A percentile compares a stretch with the other conserved stretches of the same genome.
phyloP scores from a whole-genome alignment of 2,329 filamentous ascomycete species.

The Epichloe aotearoae region DNA sequence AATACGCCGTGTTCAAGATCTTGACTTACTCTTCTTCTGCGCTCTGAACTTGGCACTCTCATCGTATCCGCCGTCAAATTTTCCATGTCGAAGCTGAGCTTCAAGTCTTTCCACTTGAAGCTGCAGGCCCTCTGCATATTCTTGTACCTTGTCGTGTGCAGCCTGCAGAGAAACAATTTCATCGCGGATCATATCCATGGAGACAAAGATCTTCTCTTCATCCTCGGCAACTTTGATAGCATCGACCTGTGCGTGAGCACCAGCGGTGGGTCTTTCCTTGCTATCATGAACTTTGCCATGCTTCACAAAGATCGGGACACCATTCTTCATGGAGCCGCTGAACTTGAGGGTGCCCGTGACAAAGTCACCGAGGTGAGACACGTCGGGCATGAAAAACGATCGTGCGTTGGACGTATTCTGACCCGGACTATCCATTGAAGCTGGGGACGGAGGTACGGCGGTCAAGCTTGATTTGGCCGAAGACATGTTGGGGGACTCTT shows the following conservation, averaged over 20 bases:
- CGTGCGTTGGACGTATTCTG: conserved; percentile 30
- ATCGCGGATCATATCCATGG: conserved; percentile 47
- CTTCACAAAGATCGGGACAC: conserved; percentile 43
- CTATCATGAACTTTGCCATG: conserved; percentile 37
- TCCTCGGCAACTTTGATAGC: conserved; percentile 36
- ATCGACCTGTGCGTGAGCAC: conserved; percentile 35
- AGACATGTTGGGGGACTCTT: conserved; percentile 22
- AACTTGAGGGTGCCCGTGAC: conserved; percentile 41
- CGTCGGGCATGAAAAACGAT: conserved; percentile 41
- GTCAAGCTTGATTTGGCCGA: conserved; percentile 28
- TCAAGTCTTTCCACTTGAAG: conserved; percentile 38
- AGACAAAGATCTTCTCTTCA: conserved; percentile 45
- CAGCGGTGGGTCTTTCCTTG: conserved; percentile 18
- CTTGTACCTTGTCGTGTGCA: conserved; percentile 41
- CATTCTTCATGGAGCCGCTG: conserved; percentile 36
- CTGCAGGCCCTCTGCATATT: conserved; percentile 39
- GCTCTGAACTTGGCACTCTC: conserved; percentile 30
- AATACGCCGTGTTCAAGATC: no score
- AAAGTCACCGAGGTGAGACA: conserved; percentile 43
- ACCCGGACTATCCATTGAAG: conserved; percentile 19
- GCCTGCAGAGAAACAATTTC: conserved; percentile 43
- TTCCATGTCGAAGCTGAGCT: conserved; percentile 32
- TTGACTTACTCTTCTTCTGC: conserved; percentile 43
- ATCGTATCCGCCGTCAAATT: conserved; percentile 29
- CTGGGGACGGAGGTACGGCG: conserved; percentile 26